Percentiles rank a stretch among this genome's conserved stretches.
These are phyloP conservation scores for Sordariomycetes sp. DNA, from an alignment of 2,329 filamentous ascomycete genomes.

Conservation along the genomic window DNA sequence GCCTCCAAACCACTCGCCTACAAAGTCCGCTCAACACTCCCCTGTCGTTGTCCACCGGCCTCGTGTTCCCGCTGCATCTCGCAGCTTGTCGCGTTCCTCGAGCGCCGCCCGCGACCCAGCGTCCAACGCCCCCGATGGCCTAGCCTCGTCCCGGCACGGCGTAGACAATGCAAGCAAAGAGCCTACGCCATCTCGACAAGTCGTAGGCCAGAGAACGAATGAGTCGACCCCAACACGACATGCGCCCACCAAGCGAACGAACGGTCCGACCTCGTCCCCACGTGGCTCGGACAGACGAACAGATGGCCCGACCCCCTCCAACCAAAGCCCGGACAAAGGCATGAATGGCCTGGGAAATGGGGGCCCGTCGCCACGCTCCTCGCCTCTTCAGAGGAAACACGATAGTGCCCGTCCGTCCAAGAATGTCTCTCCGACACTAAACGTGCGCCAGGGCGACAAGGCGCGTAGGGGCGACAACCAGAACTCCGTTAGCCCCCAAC, in stretches of 20 bases:
- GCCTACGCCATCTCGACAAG: background rate
- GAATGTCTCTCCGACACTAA: background rate
- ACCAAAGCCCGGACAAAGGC: background rate
- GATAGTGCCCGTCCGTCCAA: background rate
- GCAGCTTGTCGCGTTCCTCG: background rate
- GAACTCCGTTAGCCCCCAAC: background rate
- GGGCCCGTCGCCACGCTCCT: background rate
- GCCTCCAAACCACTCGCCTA: background rate
- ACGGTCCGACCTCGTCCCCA: background rate
- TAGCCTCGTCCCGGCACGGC: background rate
- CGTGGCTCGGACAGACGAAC: background rate
- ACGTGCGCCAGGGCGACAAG: background rate
- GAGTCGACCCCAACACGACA: background rate
- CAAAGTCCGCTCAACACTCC: background rate
- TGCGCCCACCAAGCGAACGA: background rate
- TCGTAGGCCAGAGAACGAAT: background rate
- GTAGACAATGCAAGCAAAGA: background rate
- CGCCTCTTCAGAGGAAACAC: background rate
- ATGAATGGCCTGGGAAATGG: background rate
- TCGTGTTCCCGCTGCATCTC: background rate
- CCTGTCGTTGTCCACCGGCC: background rate
- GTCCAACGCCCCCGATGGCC: background rate
- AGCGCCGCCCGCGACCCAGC: background rate
- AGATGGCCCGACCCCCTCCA: background rate
- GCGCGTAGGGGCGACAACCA: background rate